A percentile compares a stretch with the other conserved stretches of the same genome.
Conservation (phyloP, 192 early-diverging fungal genomes). For the Mortierella antarctica region DNA sequence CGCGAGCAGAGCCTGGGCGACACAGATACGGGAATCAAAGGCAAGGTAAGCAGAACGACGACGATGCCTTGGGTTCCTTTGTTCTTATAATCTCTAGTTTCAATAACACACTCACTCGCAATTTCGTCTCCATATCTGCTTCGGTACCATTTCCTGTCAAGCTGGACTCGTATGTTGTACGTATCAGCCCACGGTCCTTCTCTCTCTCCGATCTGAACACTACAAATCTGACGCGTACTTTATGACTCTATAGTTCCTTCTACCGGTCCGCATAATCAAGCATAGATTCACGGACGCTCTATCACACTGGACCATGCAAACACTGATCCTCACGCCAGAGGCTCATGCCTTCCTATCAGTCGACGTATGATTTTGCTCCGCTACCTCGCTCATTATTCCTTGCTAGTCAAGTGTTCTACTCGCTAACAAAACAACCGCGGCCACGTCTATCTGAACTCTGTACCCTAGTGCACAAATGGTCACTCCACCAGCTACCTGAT, state of each 20-base stretch:
- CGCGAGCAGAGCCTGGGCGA: too few relatives aligned
- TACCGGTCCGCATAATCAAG: slow-evolving; percentile 7
- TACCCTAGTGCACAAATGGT: slow-evolving; percentile 11
- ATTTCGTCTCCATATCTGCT: background rate
- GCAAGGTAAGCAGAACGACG: too few relatives aligned
- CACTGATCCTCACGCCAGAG: slow-evolving; percentile 26
- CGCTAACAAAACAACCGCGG: background rate
- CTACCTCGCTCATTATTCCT: background rate
- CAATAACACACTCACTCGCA: background rate
- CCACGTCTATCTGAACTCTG: background rate
- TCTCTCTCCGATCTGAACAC: background rate
- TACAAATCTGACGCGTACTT: background rate
- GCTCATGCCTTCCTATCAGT: slow-evolving; percentile 22
- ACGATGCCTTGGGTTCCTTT: too few relatives aligned
- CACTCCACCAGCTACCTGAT: slow-evolving; percentile 28
- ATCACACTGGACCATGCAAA: slow-evolving; percentile 39
- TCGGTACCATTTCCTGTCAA: background rate
- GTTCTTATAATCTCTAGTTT: too few relatives aligned
- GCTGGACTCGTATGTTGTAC: slow-evolving; percentile 31
- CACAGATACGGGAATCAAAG: too few relatives aligned
- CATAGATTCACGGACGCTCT: slow-evolving; percentile 1
- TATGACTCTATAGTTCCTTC: slow-evolving; percentile 12
- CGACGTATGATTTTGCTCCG: slow-evolving; percentile 15
- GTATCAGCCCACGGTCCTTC: background rate
- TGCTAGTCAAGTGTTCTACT: background rate